Percentiles rank a stretch among this genome's conserved stretches.
Evolutionary conservation across 208 protist genomes (phyloP).

Genomic region (Porcisia hertigi): DNA sequence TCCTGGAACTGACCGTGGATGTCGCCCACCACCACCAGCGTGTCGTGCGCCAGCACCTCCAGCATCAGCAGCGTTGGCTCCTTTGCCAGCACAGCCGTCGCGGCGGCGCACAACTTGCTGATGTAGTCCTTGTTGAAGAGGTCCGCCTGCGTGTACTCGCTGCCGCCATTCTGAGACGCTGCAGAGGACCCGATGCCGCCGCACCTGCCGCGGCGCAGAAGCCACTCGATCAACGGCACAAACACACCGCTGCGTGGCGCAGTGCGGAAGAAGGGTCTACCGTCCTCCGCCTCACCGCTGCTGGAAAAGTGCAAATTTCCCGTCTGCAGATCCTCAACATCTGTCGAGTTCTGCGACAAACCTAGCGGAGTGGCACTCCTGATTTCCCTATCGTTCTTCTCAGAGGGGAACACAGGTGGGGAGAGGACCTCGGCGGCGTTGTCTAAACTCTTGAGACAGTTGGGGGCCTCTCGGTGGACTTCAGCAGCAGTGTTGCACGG

Average conservation of each 20-base stretch:
- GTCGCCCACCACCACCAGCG: constrained; percentile 81
- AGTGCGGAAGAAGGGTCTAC: constrained; percentile 17
- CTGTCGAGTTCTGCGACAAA: constrained; percentile 21
- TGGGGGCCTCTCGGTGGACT: neutral
- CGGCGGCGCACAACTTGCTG: constrained; percentile 40
- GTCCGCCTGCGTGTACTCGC: constrained; percentile 7
- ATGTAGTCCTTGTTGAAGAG: constrained; percentile 40
- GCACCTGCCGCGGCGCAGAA: constrained; percentile 27
- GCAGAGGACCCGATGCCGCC: constrained; percentile 2
- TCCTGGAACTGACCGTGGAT: constrained; percentile 83
- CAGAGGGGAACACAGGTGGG: constrained; percentile 6
- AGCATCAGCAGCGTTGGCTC: constrained; percentile 50
- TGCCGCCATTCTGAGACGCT: neutral
- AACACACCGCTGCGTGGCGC: constrained; percentile 28
- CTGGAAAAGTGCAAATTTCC: constrained; percentile 4
- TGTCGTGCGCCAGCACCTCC: constrained; percentile 35
- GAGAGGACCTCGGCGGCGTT: constrained; percentile 2
- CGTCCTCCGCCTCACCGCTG: constrained; percentile 1
- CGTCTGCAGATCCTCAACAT: constrained; percentile 16
- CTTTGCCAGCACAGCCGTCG: constrained; percentile 31
- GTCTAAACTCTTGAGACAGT: constrained; percentile 22
- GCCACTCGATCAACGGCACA: constrained; percentile 33
- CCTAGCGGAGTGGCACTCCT: constrained; percentile 5
- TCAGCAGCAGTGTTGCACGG: neutral
- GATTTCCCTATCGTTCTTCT: neutral